phyloP scores from a whole-genome alignment of 768 basidiomycete genomes.

The Erythrobasidium yunnanense region DNA sequence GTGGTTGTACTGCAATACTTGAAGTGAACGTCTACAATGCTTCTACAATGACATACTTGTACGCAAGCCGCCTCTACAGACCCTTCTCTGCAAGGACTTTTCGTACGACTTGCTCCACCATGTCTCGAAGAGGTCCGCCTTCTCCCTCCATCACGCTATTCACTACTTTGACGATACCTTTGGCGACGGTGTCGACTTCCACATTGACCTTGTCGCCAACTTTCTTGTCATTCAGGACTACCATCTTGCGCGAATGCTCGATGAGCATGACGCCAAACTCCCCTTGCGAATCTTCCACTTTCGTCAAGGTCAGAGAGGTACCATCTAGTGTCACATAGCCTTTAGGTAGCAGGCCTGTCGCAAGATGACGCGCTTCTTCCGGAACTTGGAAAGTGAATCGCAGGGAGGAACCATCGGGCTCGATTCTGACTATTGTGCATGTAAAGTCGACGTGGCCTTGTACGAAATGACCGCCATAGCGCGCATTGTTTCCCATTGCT shows the following conservation, averaged over 20 bases:
- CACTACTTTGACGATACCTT: slow-evolving; percentile 80
- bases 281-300: slow-evolving; percentile 51
- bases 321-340: slow-evolving; percentile 93
- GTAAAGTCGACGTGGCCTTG: slow-evolving; percentile 94
- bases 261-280: slow-evolving; percentile 88
- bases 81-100: slow-evolving; percentile 27
- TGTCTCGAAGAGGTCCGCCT: slow-evolving; percentile 35
- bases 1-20: too few species aligned
- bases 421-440: slow-evolving; percentile 58
- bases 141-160: slow-evolving; percentile 35
- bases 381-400: slow-evolving; percentile 66
- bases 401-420: slow-evolving; percentile 74
- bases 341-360: slow-evolving; percentile 66
- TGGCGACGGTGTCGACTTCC: slow-evolving; percentile 89
- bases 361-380: slow-evolving; percentile 3
- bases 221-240: slow-evolving; percentile 63
- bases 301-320: slow-evolving; percentile 78
- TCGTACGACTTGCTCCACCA: slow-evolving; percentile 38
- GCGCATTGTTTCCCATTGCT: slow-evolving; percentile 78
- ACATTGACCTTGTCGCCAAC: slow-evolving; percentile 79
- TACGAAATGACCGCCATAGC: slow-evolving; percentile 96
- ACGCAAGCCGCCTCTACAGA: not conserved
- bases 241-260: slow-evolving; percentile 78
- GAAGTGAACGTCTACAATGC: not conserved
- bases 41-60: not conserved